A percentile compares a stretch with the other conserved stretches of the same genome.
phyloP scores from a whole-genome alignment of 75 land plant species.

The Pinus albicaulis region DNA sequence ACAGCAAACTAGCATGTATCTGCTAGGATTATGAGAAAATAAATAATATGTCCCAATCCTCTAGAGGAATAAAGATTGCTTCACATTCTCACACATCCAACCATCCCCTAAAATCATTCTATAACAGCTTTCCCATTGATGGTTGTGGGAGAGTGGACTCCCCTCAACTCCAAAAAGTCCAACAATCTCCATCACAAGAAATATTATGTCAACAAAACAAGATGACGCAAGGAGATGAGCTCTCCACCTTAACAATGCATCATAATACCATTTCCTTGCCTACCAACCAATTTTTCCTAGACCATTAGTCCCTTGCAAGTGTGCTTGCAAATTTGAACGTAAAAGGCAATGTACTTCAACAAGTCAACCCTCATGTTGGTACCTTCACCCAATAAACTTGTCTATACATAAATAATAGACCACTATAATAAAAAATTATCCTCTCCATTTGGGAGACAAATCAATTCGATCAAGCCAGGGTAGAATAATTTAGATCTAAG shows the following conservation, averaged over 20 bases:
- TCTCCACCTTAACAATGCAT: background rate
- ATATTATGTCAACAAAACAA: background rate
- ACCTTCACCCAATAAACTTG: too few species aligned
- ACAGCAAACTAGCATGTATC: too few species aligned
- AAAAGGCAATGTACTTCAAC: background rate
- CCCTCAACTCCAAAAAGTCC: background rate
- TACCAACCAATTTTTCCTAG: background rate
- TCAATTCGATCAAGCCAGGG: too few species aligned
- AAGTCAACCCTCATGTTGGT: too few species aligned
- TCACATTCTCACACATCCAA: background rate
- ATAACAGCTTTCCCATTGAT: background rate
- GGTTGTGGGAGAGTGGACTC: background rate
- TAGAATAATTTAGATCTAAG: too few species aligned
- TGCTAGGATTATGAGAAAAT: background rate
- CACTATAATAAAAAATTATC: too few species aligned
- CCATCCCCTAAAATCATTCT: background rate
- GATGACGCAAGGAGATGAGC: background rate
- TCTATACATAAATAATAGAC: too few species aligned
- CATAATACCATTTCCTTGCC: background rate
- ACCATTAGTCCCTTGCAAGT: constrained; percentile 28
- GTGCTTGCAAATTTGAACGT: constrained; percentile 24
- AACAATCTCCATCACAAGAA: background rate
- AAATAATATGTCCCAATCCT: background rate
- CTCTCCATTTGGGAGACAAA: too few species aligned
- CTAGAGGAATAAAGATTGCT: background rate